Base-by-base conservation (phyloP, 2,329 filamentous ascomycete genomes). In the Cladosporium sp. region DNA sequence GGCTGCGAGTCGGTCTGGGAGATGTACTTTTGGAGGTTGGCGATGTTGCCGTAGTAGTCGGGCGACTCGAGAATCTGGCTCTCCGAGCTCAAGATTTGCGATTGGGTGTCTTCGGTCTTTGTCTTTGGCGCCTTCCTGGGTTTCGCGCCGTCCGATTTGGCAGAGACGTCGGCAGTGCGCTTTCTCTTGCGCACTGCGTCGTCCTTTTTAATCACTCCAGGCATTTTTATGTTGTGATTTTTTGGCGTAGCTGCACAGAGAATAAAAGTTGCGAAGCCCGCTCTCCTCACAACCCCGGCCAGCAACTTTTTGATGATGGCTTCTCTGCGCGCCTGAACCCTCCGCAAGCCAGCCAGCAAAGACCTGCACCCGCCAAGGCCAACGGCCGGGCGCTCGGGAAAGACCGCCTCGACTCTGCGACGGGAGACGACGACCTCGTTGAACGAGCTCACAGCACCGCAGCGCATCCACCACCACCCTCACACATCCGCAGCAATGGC, bases 41-140 rank as follows among this genome's bases (percentile, higher is more conserved):
- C 85, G 73, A 98, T 94, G 75, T 96, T 92, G 82, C 97, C 96
- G 83, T 96, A 96, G 79, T 97, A 87, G 78, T 93, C 92, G 74
- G 88, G 91, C 59, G 93, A 96, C 77, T 95, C 89, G 68, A 93
- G 80, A 64, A 98, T 93, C 65, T 91, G 89, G 69, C 87, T 84
- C 80, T 97, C 93, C 64, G 97, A 85, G 63, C 87, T 80, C 50
- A 94, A 80, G 66, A 97, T 91, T 68, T 87, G 85, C 65, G 86
- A 83, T 75, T 89, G 85, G 55, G 82, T 77, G 74, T 88, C 85
- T 18, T 75, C 76, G 73, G 76, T 70, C 74, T 79, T 69, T 12
- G 77, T 72, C 69, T 80, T 82, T 28, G 74, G 74, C 65, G 76
- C 74, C 67, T 78, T 77, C 66, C 76, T 67, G 14, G 69, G 72